Percentiles rank a stretch among this genome's conserved stretches.
Conservation (phyloP, 345 rosid genomes). For the Brassica carinata region DNA sequence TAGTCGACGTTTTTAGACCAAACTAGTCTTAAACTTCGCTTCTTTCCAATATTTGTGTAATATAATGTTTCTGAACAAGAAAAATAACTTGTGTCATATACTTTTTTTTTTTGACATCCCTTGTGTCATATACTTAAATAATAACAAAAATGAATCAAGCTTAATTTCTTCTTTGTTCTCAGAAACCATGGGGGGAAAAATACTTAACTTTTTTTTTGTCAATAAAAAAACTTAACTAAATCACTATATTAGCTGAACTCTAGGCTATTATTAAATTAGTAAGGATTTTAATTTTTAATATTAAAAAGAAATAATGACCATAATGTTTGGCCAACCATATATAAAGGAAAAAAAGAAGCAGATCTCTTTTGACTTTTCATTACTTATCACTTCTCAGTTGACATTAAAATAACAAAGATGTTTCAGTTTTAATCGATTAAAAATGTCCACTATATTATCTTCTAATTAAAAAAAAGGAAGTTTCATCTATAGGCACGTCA, state of each 20-base stretch:
- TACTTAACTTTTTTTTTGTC: no score
- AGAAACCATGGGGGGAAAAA: neutral
- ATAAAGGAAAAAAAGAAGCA: neutral
- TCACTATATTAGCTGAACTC: neutral
- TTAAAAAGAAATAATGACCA: neutral
- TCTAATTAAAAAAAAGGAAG: neutral
- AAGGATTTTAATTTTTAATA: neutral
- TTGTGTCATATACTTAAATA: neutral
- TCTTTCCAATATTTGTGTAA: neutral
- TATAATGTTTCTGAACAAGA: neutral
- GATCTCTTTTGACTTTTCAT: neutral
- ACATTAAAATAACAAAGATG: neutral
- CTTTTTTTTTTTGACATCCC: neutral
- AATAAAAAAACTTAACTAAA: neutral
- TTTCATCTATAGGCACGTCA: constrained; percentile 15
- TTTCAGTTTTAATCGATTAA: neutral
- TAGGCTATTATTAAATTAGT: no score
- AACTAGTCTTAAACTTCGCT: neutral
- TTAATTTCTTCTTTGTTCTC: neutral
- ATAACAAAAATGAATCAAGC: neutral
- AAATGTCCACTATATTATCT: neutral
- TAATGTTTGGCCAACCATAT: neutral
- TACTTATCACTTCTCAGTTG: neutral
- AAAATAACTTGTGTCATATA: neutral
- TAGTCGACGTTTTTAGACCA: neutral